A percentile compares a stretch with the other conserved stretches of the same genome.
phyloP scores from a whole-genome alignment of 1,284 basidiomycete species.

The Vanrija pseudolonga region DNA sequence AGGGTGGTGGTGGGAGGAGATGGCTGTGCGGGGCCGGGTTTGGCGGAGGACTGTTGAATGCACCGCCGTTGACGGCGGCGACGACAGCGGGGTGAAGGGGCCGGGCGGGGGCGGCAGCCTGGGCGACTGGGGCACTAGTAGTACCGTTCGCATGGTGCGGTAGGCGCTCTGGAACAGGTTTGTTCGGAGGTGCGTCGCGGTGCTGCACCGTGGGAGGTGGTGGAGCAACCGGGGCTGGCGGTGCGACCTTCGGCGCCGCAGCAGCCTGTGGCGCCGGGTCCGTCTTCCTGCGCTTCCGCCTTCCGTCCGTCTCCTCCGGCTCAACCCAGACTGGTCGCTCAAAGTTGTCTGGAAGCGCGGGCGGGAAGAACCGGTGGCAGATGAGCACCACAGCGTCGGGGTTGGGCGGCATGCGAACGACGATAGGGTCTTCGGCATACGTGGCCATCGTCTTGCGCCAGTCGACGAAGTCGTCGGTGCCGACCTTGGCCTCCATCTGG shows the following conservation, averaged over 20 bases:
- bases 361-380: slow-evolving; percentile 5
- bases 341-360: slow-evolving; percentile 13
- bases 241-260: background rate
- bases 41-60: no score
- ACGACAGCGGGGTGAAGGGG: background rate
- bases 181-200: no score
- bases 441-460: slow-evolving; percentile 34
- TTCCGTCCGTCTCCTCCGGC: slow-evolving; percentile 3
- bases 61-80: background rate
- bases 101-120: background rate
- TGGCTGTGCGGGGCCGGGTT: no score
- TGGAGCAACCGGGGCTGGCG: background rate
- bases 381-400: slow-evolving; percentile 7
- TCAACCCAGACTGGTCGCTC: slow-evolving; percentile 11
- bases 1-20: background rate
- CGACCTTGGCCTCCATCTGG: slow-evolving; percentile 36
- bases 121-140: no score
- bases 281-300: slow-evolving; percentile 12
- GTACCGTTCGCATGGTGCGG: no score
- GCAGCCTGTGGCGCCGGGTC: background rate
- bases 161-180: no score
- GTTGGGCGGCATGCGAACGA: slow-evolving; percentile 9
- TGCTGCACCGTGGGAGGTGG: background rate
- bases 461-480: slow-evolving; percentile 38
- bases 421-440: slow-evolving; percentile 25